Conservation (phyloP, 257 asterid species). For the Paraleonurus japonicus region DNA sequence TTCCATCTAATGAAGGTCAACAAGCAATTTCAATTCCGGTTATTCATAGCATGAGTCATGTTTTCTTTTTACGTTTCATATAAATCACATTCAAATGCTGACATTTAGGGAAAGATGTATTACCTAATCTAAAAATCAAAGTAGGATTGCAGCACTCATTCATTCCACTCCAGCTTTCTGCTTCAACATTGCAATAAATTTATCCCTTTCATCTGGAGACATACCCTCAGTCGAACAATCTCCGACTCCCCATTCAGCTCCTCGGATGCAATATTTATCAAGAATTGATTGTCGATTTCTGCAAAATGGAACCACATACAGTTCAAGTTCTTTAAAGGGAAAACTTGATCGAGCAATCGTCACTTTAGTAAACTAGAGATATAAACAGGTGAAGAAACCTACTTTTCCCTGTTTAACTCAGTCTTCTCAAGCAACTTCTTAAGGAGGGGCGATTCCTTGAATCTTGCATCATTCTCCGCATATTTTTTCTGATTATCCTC, state of each 20-base stretch:
- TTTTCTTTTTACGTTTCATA: too few relatives aligned
- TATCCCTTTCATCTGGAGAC: slow-evolving; percentile 82
- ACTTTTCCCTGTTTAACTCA: slow-evolving; percentile 78
- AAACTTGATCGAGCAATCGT: background rate
- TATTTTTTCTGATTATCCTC: slow-evolving; percentile 87
- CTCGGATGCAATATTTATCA: slow-evolving; percentile 85
- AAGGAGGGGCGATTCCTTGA: slow-evolving; percentile 83
- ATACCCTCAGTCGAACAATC: slow-evolving; percentile 86
- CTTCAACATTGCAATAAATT: slow-evolving; percentile 78
- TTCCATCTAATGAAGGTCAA: too few relatives aligned
- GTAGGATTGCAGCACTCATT: background rate
- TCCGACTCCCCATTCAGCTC: slow-evolving; percentile 99
- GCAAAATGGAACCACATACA: slow-evolving; percentile 5
- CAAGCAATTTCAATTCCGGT: too few relatives aligned
- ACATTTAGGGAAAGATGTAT: background rate
- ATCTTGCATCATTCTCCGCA: slow-evolving; percentile 82
- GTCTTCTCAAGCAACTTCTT: slow-evolving; percentile 80
- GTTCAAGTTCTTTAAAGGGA: background rate
- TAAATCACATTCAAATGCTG: too few relatives aligned
- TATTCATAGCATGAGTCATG: too few relatives aligned
- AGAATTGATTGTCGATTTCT: slow-evolving; percentile 61
- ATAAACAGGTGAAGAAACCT: slow-evolving; percentile 21
- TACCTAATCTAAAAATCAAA: background rate
- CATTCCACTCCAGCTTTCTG: slow-evolving; percentile 76
- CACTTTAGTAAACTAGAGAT: background rate